A percentile compares a stretch with the other conserved stretches of the same genome.
These are phyloP conservation scores for Fusarium anthophilum DNA, from an alignment of 2,329 filamentous ascomycete species.

Conservation along the genomic window DNA sequence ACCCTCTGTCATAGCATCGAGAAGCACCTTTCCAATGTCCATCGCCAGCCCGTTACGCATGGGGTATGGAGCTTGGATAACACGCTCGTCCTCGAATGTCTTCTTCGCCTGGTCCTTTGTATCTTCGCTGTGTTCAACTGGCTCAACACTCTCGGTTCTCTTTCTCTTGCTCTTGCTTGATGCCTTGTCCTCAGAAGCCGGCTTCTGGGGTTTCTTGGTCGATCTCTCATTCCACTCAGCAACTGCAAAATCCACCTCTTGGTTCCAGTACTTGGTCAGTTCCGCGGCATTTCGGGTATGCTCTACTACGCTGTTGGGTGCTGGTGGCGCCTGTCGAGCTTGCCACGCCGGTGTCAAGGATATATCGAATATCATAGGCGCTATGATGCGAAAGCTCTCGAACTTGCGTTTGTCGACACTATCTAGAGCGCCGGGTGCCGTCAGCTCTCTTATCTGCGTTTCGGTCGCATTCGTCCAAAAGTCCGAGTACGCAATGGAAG, in stretches of 20 bases:
- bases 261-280: constrained; percentile 62
- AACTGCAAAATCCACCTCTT: constrained; percentile 51
- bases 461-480: constrained; percentile 48
- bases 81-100: constrained; percentile 25
- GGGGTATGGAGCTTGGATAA: constrained; percentile 47
- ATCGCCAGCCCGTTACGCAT: constrained; percentile 55
- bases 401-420: constrained; percentile 43
- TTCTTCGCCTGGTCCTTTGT: constrained; percentile 1
- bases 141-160: constrained; percentile 13
- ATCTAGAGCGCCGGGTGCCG: constrained; percentile 34
- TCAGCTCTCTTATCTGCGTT: constrained; percentile 41
- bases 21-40: constrained; percentile 52
- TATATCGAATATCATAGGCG: constrained; percentile 63
- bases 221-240: constrained; percentile 55
- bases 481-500: constrained; percentile 58
- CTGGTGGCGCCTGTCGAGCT: constrained; percentile 53
- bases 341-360: constrained; percentile 65
- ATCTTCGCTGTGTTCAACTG: constrained; percentile 9
- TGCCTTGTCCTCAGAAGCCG: constrained; percentile 34
- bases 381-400: constrained; percentile 60
- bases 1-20: constrained; percentile 58
- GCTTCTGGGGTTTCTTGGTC: constrained; percentile 53
- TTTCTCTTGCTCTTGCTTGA: constrained; percentile 21
- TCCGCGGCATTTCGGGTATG: constrained; percentile 64
- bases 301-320: constrained; percentile 59